Evolutionary conservation across 352 stramenopile genomes (phyloP), one percentile per base, ranked within the genome.

Genomic region (Pythium phragmitis): DNA sequence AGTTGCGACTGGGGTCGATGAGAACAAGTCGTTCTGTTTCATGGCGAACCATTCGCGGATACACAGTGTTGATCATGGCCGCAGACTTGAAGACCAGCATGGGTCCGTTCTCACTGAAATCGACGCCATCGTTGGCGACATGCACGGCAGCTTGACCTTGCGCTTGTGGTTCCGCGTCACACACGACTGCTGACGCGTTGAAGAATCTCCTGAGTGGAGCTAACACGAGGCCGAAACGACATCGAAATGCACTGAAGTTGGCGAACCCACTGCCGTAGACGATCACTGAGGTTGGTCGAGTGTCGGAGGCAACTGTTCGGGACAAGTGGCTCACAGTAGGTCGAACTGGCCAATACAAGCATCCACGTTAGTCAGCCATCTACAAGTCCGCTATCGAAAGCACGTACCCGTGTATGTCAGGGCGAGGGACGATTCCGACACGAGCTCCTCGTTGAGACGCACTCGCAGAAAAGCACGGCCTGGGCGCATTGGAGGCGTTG

Each of bases 321-420:
- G 63, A 69, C 47, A 68, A 53, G 39, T 63, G 37, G 45, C 21
- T 62, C 7, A 68, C 23, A 37, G 39, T 68, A 6, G 53, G 52
- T 51, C 54, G 61, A 36, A 58, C 61, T 68, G n/a, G 17, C 6
- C 7, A 48, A 50, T 19, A 28, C 4, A 50, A 50, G n/a, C 16
- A 50, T 50, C 45, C 1, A 19, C 46, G 46, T 52, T 33, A 52
- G 46, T 34, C 16, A 30, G 21, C 19, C 26, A 48, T 28, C 3
- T 12, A 2, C 11, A 45, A 45, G 16, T 30, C 4, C 4, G 26
- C 17, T 7, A 49, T 34, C 17, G 4, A 43, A 11, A 54, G 43
- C 11, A 54, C 52, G 17, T 23, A 67, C 60, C 51, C 9, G 51
- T 61, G 28, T 50, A 52, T 0, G 12, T 23, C 5, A 67, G 1